A percentile compares a stretch with the other conserved stretches of the same genome.
Evolutionary conservation across 352 stramenopile species (phyloP).

Genomic region (Globisporangium rhizosaccharum): DNA sequence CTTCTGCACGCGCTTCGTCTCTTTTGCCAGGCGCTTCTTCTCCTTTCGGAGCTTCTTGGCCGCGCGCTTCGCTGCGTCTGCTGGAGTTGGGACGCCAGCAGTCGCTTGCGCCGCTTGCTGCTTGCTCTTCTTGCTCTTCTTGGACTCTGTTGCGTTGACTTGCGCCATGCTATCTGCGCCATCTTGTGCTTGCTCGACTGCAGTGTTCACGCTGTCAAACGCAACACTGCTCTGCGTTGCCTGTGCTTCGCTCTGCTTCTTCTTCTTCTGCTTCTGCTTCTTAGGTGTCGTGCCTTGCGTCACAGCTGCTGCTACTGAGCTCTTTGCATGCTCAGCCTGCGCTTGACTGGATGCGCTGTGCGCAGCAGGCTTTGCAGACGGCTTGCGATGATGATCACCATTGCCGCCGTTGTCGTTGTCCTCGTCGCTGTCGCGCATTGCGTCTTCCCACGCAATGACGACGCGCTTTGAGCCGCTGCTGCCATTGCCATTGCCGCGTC

Average conservation of each 20-base stretch:
- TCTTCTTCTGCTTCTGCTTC: not conserved
- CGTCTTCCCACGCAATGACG: conserved; percentile 30
- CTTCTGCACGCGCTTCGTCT: conserved; percentile 24
- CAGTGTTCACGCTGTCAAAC: not conserved
- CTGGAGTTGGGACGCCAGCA: not conserved
- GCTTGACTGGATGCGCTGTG: not conserved
- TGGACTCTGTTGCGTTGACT: not conserved
- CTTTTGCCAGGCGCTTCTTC: conserved; percentile 14
- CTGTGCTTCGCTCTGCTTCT: not conserved
- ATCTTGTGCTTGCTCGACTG: not conserved
- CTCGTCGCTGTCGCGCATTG: conserved; percentile 14
- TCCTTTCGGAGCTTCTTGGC: conserved; percentile 10
- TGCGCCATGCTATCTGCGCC: not conserved
- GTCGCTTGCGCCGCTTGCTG: not conserved
- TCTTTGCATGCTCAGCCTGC: too few relatives aligned
- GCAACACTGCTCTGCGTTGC: not conserved
- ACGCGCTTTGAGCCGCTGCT: conserved; percentile 14
- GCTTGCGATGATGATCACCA: not conserved
- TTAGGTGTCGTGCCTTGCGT: not conserved
- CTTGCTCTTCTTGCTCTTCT: not conserved
- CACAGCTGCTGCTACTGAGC: not conserved
- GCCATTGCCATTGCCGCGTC: not conserved
- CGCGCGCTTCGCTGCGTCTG: conserved; percentile 17
- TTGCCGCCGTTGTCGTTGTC: not conserved
- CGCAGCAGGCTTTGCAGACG: not conserved